A percentile compares a stretch with the other conserved stretches of the same genome.
Conservation (phyloP, 2,329 filamentous ascomycete species). For the Cladophialophora psammophila region DNA sequence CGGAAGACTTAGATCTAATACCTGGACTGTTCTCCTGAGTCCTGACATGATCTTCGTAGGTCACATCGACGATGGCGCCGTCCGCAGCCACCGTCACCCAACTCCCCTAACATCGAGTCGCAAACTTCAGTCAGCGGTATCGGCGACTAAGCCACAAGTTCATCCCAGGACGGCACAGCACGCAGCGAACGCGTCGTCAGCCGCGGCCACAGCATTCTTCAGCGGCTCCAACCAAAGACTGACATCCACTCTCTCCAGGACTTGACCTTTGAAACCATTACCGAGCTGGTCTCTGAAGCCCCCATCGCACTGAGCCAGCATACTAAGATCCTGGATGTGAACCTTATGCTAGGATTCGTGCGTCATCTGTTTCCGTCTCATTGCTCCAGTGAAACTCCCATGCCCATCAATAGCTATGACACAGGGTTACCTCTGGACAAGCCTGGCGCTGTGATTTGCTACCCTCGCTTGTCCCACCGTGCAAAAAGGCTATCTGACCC, state of each 20-base stretch:
- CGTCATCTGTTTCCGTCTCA: not conserved
- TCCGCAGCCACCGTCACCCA: not conserved
- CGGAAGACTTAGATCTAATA: not conserved
- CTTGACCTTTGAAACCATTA: not conserved
- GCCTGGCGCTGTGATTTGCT: not conserved
- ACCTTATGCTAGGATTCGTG: not conserved
- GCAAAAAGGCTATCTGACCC: not conserved
- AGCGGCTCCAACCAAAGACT: not conserved
- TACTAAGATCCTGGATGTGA: not conserved
- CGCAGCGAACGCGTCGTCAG: not conserved
- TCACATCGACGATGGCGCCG: not conserved
- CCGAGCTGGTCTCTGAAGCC: not conserved
- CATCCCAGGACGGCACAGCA: not conserved
- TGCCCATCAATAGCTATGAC: not conserved
- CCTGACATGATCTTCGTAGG: not conserved
- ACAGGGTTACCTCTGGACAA: not conserved
- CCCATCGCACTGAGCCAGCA: not conserved
- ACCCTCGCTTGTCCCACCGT: not conserved
- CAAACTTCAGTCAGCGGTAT: not conserved
- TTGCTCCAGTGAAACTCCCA: not conserved
- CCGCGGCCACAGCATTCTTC: not conserved
- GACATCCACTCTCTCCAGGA: not conserved
- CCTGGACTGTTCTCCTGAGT: not conserved
- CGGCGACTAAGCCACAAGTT: not conserved
- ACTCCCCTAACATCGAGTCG: not conserved